Evolutionary conservation across 2,329 filamentous ascomycete genomes (phyloP).

Genomic region (Fusarium euwallaceae): DNA sequence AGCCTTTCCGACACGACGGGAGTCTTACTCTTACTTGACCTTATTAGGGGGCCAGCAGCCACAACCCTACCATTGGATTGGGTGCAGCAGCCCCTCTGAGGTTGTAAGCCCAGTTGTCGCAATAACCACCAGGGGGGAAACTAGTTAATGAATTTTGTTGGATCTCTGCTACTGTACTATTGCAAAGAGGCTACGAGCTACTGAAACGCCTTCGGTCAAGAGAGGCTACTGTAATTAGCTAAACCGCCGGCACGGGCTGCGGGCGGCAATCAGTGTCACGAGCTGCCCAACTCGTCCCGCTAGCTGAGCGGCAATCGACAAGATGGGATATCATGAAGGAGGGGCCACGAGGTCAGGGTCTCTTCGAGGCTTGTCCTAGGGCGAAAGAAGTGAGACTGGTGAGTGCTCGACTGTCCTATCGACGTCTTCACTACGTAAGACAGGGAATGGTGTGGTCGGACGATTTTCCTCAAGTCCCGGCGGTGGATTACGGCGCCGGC

Average conservation of each 20-base stretch:
- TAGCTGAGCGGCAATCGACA: not conserved
- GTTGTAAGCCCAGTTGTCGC: not conserved
- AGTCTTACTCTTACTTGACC: slow-evolving; percentile 1
- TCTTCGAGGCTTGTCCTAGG: not conserved
- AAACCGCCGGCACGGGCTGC: not conserved
- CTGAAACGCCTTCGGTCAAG: not conserved
- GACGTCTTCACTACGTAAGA: slow-evolving; percentile 4
- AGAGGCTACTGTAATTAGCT: slow-evolving; percentile 2
- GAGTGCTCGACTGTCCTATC: not conserved
- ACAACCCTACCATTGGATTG: slow-evolving; percentile 4
- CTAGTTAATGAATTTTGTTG: not conserved
- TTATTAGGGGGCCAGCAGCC: slow-evolving; percentile 6
- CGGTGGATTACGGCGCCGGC: slow-evolving; percentile 6
- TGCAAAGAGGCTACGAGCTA: not conserved
- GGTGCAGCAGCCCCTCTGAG: not conserved
- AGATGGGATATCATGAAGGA: slow-evolving; percentile 5
- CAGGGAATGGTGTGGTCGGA: slow-evolving; percentile 2
- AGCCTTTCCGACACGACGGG: not conserved
- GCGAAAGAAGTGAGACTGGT: not conserved
- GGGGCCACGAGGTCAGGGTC: not conserved
- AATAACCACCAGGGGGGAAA: slow-evolving; percentile 1
- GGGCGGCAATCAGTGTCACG: slow-evolving; percentile 6
- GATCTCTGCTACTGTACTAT: not conserved
- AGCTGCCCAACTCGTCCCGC: not conserved
- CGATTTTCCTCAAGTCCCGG: not conserved